Evolutionary conservation across 2,329 filamentous ascomycete genomes (phyloP).

Genomic region (Rosellinia necatrix): DNA sequence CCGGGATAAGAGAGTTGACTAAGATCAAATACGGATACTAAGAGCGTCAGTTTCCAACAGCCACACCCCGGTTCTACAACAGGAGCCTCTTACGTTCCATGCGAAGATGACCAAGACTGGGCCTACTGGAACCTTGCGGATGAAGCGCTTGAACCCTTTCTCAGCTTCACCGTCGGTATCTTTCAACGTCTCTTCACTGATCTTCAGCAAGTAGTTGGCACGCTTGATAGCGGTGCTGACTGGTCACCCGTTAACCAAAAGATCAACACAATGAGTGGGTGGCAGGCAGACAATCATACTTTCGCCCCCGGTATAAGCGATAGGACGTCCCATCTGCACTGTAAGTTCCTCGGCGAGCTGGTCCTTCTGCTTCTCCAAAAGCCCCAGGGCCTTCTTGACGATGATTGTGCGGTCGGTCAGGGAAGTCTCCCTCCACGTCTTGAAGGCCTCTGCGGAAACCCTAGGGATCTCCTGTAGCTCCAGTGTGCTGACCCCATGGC

Average conservation of each 20-base stretch:
- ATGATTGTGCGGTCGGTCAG: slow-evolving; percentile 79
- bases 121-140: slow-evolving; percentile 85
- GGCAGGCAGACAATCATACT: slow-evolving; percentile 25
- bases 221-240: slow-evolving; percentile 83
- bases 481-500: slow-evolving; percentile 71
- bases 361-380: slow-evolving; percentile 74
- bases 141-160: slow-evolving; percentile 86
- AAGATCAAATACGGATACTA: slow-evolving; percentile 95
- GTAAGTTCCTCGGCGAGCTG: slow-evolving; percentile 84
- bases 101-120: slow-evolving; percentile 89
- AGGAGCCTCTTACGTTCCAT: slow-evolving; percentile 76
- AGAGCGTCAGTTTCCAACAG: slow-evolving; percentile 19
- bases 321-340: slow-evolving; percentile 93
- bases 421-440: slow-evolving; percentile 74
- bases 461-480: slow-evolving; percentile 76
- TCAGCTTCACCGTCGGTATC: slow-evolving; percentile 84
- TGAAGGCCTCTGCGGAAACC: slow-evolving; percentile 74
- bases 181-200: slow-evolving; percentile 76
- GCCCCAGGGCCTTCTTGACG: slow-evolving; percentile 76
- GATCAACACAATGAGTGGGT: not conserved
- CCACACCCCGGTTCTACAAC: not conserved
- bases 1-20: slow-evolving; percentile 89
- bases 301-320: slow-evolving; percentile 83
- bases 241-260: slow-evolving; percentile 27
- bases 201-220: slow-evolving; percentile 82